A percentile compares a stretch with the other conserved stretches of the same genome.
phyloP scores from a whole-genome alignment of 208 protist genomes.

The Acanthamoeba divionensis region DNA sequence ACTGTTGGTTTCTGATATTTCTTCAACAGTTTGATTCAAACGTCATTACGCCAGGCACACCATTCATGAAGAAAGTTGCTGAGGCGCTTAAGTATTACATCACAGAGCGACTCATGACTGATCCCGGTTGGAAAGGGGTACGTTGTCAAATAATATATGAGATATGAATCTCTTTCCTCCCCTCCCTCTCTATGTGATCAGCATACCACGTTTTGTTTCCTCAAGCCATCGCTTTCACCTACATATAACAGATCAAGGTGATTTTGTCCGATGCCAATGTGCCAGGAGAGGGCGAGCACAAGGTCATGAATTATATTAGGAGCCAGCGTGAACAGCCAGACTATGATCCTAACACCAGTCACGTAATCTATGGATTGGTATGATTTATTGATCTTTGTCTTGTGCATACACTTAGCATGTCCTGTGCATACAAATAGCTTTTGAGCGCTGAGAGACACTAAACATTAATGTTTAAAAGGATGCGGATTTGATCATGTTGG shows the following conservation, averaged over 20 bases:
- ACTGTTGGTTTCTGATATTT: not conserved
- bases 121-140: slow-evolving; percentile 86
- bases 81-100: slow-evolving; percentile 92
- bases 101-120: slow-evolving; percentile 90
- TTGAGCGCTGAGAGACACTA: too few species aligned
- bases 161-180: not conserved
- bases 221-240: not conserved
- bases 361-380: slow-evolving; percentile 96
- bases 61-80: slow-evolving; percentile 96
- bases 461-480: too few species aligned
- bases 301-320: slow-evolving; percentile 83
- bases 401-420: too few species aligned
- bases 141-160: too few species aligned
- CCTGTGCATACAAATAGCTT: too few species aligned
- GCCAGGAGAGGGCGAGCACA: slow-evolving; percentile 96
- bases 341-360: slow-evolving; percentile 94
- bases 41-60: slow-evolving; percentile 98
- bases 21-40: slow-evolving; percentile 93
- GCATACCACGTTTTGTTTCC: not conserved
- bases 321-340: slow-evolving; percentile 81
- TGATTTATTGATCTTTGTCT: too few species aligned
- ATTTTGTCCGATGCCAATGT: slow-evolving; percentile 94
- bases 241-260: slow-evolving; percentile 79
- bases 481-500: slow-evolving; percentile 98
- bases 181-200: not conserved